Base-by-base conservation (phyloP, 495 filamentous ascomycete species). In the Aspergillus incahuasiensis region DNA sequence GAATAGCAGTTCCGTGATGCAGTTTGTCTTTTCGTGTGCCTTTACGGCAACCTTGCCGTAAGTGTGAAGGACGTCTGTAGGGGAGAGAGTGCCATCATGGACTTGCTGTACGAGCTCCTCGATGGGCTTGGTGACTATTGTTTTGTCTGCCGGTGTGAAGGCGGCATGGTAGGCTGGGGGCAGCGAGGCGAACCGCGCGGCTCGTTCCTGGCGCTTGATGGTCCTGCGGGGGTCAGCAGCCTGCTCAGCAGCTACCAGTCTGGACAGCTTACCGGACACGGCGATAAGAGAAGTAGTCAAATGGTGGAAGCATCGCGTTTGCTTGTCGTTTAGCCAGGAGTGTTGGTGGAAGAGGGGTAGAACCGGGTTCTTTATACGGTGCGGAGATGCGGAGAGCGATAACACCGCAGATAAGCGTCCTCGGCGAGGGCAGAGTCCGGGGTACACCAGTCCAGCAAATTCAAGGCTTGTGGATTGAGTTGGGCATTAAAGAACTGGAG, bases 11-110 rank as follows among this genome's bases (percentile, higher is more conserved):
- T 98, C 94, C 0, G 94, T 98, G 5, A 96, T 70, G 60, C 90
- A 96, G 69, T 96, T 97, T 0, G 91, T 96, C 68, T 88, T 86
- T 44, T 83, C 76, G 48, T 97, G 94, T 6, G 92, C 94, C 59
- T 83, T 85, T 32, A 96, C 69, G 1, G 92, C 89, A 11, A 91
- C 81, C 71, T 95, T 96, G 63, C 90, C 90, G 64, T 96, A 98
- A n/a, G 91, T 84, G 52, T 76, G 84, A 13, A 98, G 84, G 25
- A 98, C 81, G 54, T 92, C 85, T 24, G 87, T 69, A 0, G 91
- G 84, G 3, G 81, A 73, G 40, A 85, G 69, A n/a, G 75, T 68
- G 20, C 82, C 75, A 8, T 82, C 76, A 28, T 95, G 89, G 15
- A 98, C 86, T 71, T 86, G 82, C 42, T 84, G 69, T 3, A 96